Evolutionary conservation across 805 yeast genomes (phyloP).

Genomic region (Teunomyces gatunensis): DNA sequence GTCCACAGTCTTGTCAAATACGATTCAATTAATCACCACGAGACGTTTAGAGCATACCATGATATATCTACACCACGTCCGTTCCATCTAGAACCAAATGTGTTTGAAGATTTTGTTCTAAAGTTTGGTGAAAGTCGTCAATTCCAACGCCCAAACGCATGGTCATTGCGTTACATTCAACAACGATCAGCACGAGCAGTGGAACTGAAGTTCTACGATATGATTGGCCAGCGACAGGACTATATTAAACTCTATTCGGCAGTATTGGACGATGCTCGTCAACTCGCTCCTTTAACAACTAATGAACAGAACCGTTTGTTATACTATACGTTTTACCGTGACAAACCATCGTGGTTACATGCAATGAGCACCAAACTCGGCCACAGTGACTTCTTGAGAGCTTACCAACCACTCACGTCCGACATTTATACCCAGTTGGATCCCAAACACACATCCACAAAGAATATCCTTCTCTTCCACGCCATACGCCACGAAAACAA

Average conservation of each 20-base stretch:
- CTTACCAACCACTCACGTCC: conserved; percentile 17
- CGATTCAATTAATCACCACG: conserved; percentile 22
- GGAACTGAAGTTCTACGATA: conserved; percentile 14
- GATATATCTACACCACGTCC: conserved; percentile 26
- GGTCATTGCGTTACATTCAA: conserved; percentile 10
- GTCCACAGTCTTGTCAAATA: conserved; percentile 11
- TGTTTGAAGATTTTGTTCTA: conserved; percentile 27
- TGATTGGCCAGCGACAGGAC: conserved; percentile 16
- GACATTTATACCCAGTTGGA: conserved; percentile 14
- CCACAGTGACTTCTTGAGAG: background rate
- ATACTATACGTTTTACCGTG: conserved; percentile 31
- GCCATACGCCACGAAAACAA: conserved; percentile 28
- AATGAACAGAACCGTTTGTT: conserved; percentile 29
- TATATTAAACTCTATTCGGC: conserved; percentile 20
- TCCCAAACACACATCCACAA: conserved; percentile 13
- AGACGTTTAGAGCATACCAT: conserved; percentile 23
- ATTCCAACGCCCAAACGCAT: conserved; percentile 25
- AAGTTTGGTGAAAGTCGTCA: conserved; percentile 21
- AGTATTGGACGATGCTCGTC: conserved; percentile 27
- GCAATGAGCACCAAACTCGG: conserved; percentile 17
- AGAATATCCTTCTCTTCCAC: conserved; percentile 24
- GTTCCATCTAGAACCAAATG: conserved; percentile 21
- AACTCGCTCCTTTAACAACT: conserved; percentile 23
- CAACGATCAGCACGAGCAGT: conserved; percentile 3
- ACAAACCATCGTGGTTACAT: conserved; percentile 11